A percentile compares a stretch with the other conserved stretches of the same genome.
These are phyloP conservation scores for Panus rudis DNA, from an alignment of 768 basidiomycete species.

Conservation along the genomic window DNA sequence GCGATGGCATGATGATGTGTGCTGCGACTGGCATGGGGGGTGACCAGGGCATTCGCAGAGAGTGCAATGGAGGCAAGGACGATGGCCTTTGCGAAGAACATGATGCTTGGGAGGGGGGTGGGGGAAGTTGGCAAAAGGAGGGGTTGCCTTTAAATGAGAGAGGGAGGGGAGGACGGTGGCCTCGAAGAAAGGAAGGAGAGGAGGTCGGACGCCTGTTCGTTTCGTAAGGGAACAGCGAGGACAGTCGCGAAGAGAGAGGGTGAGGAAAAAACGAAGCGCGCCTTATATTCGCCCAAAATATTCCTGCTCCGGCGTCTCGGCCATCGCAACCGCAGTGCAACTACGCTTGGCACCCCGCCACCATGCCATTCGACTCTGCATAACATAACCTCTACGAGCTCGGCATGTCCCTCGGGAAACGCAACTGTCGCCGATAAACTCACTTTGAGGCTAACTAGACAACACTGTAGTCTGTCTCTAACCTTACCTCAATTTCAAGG, in stretches of 20 bases:
- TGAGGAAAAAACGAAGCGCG: conserved; percentile 6
- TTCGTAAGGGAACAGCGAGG: conserved; percentile 7
- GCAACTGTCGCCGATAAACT: no score
- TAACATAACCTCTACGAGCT: no score
- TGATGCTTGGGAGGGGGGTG: conserved; percentile 21
- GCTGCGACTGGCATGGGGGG: conserved; percentile 33
- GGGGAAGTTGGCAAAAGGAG: not conserved
- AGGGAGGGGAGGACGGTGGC: conserved; percentile 7
- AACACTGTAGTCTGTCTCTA: no score
- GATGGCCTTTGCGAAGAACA: conserved; percentile 38
- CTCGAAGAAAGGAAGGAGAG: conserved; percentile 10
- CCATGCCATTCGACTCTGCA: no score
- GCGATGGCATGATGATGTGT: conserved; percentile 36
- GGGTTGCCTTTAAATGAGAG: conserved; percentile 4
- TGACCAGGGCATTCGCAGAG: conserved; percentile 29
- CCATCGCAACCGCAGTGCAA: no score
- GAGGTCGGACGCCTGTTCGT: conserved; percentile 5
- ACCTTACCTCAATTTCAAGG: no score
- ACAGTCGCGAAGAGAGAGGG: conserved; percentile 1
- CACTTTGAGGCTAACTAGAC: no score
- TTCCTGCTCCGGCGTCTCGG: no score
- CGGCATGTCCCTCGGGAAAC: no score
- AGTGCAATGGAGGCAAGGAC: conserved; percentile 37
- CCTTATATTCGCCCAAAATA: no score
- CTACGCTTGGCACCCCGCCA: no score